Conservation (phyloP, 768 basidiomycete species). For the Strobilomyces dryophilus region DNA sequence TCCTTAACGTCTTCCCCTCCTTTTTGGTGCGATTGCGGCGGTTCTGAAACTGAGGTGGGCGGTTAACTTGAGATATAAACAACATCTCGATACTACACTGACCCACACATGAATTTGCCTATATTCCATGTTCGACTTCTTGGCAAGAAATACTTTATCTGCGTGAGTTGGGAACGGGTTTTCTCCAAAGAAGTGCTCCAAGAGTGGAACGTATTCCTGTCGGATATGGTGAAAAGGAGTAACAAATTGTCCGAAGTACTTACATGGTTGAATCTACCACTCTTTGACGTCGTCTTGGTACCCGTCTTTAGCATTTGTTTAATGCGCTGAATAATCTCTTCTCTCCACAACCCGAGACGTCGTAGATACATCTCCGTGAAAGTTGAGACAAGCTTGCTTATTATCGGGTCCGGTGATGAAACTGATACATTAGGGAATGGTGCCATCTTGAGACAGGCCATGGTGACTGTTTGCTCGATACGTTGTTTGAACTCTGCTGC, state of each 20-base stretch:
- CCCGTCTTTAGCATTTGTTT: background rate
- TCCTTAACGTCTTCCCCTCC: background rate
- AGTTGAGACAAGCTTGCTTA: background rate
- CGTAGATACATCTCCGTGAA: background rate
- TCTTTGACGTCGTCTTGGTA: rapidly evolving
- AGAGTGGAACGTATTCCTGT: conserved; percentile 5
- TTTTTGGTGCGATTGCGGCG: conserved; percentile 9
- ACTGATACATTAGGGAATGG: rapidly evolving
- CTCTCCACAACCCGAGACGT: background rate
- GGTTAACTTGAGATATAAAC: background rate
- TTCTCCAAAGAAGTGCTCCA: conserved; percentile 12
- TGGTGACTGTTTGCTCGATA: background rate
- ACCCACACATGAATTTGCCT: conserved; percentile 19
- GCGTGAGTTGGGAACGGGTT: conserved; percentile 11
- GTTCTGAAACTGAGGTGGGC: conserved; percentile 19
- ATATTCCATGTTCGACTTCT: conserved; percentile 8
- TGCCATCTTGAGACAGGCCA: too few species aligned
- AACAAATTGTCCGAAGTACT: rapidly evolving
- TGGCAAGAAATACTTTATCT: conserved; percentile 11
- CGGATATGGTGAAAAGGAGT: too few species aligned
- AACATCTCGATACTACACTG: background rate
- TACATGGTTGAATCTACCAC: conserved; percentile 2
- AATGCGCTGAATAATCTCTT: background rate
- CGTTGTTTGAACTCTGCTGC: background rate
- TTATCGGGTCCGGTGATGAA: rapidly evolving